Evolutionary conservation across 345 rosid genomes (phyloP).

Genomic region (Pistacia vera): DNA sequence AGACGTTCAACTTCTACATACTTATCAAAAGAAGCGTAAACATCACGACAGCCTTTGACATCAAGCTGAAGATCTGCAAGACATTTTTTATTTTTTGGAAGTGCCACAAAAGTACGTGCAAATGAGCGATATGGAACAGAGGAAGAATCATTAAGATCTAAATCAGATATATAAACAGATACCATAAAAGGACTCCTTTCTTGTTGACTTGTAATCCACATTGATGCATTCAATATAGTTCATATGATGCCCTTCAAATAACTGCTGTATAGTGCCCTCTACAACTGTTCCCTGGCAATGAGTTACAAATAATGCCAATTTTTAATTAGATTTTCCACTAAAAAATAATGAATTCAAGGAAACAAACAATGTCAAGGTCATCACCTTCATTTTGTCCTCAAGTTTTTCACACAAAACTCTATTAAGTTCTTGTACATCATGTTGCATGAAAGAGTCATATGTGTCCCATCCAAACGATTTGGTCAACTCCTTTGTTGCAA

Average conservation of each 20-base stretch:
- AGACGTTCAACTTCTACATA: constrained; percentile 97
- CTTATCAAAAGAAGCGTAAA: constrained; percentile 96
- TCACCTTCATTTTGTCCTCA: constrained; percentile 97
- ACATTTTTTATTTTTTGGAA: too few species aligned
- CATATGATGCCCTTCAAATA: constrained; percentile 99
- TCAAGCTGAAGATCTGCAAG: constrained; percentile 90
- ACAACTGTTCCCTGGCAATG: constrained; percentile 85
- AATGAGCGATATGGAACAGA: constrained; percentile 13
- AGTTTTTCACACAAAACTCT: constrained; percentile 94
- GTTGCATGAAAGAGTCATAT: constrained; percentile 97
- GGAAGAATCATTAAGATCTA: not conserved
- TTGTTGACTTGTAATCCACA: constrained; percentile 91
- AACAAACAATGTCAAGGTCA: not conserved
- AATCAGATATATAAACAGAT: constrained; percentile 18
- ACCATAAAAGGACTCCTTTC: constrained; percentile 98
- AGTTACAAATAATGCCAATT: constrained; percentile 11
- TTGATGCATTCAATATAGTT: constrained; percentile 93
- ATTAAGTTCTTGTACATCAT: constrained; percentile 97
- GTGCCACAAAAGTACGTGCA: constrained; percentile 21
- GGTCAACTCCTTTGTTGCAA: constrained; percentile 94
- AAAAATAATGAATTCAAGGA: not conserved
- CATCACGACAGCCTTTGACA: constrained; percentile 97
- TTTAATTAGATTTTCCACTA: not conserved
- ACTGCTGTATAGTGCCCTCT: constrained; percentile 93
- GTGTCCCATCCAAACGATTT: constrained; percentile 99